phyloP scores from a whole-genome alignment of 768 basidiomycete species.

The Cyclocybe aegerita region DNA sequence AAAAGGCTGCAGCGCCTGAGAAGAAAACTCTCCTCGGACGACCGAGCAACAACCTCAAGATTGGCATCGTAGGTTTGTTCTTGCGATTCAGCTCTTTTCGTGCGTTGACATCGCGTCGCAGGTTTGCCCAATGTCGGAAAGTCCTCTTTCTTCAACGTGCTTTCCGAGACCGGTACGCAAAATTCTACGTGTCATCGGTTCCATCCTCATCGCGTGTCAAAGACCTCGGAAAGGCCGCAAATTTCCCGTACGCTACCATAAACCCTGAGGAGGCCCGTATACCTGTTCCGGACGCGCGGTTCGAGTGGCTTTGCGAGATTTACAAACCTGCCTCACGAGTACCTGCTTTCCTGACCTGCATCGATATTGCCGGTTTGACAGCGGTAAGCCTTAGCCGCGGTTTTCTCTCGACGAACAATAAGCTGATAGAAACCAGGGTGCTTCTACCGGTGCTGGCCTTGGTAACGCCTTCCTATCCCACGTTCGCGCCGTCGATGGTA shows the following conservation, averaged over 20 bases:
- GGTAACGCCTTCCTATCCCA: slow-evolving; percentile 98
- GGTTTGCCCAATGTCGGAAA: slow-evolving; percentile 97
- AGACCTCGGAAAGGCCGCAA: slow-evolving; percentile 94
- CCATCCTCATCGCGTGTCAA: slow-evolving; percentile 12
- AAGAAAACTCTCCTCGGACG: slow-evolving; percentile 89
- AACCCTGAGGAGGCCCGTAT: slow-evolving; percentile 96
- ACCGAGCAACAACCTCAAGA: slow-evolving; percentile 96
- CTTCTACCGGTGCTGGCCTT: slow-evolving; percentile 96
- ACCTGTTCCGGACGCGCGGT: slow-evolving; percentile 90
- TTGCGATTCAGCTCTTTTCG: slow-evolving; percentile 12
- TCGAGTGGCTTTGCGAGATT: slow-evolving; percentile 88
- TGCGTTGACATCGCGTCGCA: slow-evolving; percentile 29
- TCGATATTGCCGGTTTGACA: slow-evolving; percentile 97
- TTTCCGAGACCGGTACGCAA: slow-evolving; percentile 81
- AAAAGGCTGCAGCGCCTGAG: slow-evolving; percentile 73
- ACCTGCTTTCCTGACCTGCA: slow-evolving; percentile 94
- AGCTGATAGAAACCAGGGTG: slow-evolving; percentile 53
- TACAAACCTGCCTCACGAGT: slow-evolving; percentile 90
- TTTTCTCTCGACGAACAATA: background rate
- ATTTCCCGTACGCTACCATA: slow-evolving; percentile 95
- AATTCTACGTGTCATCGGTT: background rate
- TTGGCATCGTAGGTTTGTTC: slow-evolving; percentile 94
- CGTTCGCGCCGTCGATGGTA: slow-evolving; percentile 97
- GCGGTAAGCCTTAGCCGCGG: slow-evolving; percentile 52
- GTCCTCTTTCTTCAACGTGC: slow-evolving; percentile 97